phyloP scores from a whole-genome alignment of 352 stramenopile genomes.

The Heterotrichella gracilis region DNA sequence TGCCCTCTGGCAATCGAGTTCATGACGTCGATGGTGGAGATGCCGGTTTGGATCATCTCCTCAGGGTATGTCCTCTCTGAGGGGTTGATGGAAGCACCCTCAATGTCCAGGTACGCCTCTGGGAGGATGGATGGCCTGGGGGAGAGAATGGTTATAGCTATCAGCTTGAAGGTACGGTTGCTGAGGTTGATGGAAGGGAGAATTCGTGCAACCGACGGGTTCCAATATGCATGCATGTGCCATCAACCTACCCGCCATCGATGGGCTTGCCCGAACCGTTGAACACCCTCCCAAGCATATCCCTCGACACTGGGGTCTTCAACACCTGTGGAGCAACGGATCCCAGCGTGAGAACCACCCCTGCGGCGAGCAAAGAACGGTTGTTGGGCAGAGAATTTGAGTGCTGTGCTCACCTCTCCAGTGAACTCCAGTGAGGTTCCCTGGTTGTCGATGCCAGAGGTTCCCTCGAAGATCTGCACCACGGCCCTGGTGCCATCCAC shows the following conservation, averaged over 20 bases:
- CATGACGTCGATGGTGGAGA: constrained; percentile 98
- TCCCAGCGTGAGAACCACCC: too few species aligned
- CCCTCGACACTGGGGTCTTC: constrained; percentile 87
- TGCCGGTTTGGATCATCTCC: constrained; percentile 98
- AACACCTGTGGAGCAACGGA: too few species aligned
- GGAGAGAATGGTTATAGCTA: too few species aligned
- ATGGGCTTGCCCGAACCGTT: constrained; percentile 91
- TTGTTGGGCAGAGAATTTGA: too few species aligned
- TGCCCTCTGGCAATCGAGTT: constrained; percentile 94
- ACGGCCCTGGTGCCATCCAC: constrained; percentile 74
- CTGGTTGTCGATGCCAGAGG: constrained; percentile 84
- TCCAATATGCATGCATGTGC: too few species aligned
- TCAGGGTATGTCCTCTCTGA: constrained; percentile 92
- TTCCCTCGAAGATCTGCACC: constrained; percentile 89
- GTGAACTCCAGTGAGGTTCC: constrained; percentile 92
- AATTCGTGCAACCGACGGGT: too few species aligned
- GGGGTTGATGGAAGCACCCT: constrained; percentile 93
- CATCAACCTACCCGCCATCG: too few species aligned
- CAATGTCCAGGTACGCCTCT: constrained; percentile 92
- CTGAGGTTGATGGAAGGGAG: too few species aligned
- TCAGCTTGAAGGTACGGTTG: too few species aligned
- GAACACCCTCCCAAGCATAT: constrained; percentile 85
- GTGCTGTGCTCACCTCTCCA: too few species aligned
- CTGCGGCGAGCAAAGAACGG: too few species aligned
- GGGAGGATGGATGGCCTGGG: constrained; percentile 75